These are phyloP conservation scores for Rubroboletus pulcherrimus DNA, from an alignment of 768 basidiomycete species.

Conservation along the genomic window DNA sequence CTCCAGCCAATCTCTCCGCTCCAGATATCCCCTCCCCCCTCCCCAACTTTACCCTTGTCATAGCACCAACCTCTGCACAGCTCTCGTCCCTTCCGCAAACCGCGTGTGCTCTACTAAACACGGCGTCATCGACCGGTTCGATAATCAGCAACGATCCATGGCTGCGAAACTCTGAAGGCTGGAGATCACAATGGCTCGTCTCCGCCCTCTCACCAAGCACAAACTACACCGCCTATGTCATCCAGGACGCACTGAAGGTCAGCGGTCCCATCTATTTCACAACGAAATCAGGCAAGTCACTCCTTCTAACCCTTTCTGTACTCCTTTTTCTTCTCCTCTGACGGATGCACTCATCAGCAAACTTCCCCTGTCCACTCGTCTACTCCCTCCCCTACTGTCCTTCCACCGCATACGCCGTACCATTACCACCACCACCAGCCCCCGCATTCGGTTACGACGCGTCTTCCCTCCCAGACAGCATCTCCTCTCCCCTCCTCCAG, in stretches of 20 bases:
- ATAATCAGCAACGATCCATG: slow-evolving; percentile 48
- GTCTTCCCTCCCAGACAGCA: slow-evolving; percentile 44
- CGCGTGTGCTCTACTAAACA: slow-evolving; percentile 51
- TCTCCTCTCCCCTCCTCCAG: slow-evolving; percentile 51
- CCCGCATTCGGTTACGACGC: slow-evolving; percentile 44
- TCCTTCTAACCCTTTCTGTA: background rate
- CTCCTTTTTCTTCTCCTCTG: background rate
- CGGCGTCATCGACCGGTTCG: slow-evolving; percentile 33
- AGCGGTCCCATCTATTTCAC: slow-evolving; percentile 66
- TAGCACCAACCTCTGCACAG: slow-evolving; percentile 47
- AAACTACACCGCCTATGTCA: slow-evolving; percentile 75
- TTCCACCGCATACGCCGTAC: slow-evolving; percentile 61
- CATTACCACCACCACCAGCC: slow-evolving; percentile 50
- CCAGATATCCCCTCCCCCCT: slow-evolving; percentile 40
- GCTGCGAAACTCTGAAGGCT: slow-evolving; percentile 55
- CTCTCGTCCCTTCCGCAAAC: slow-evolving; percentile 49
- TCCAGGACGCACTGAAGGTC: slow-evolving; percentile 53
- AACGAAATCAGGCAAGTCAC: slow-evolving; percentile 66
- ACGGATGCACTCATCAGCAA: slow-evolving; percentile 30
- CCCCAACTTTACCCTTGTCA: slow-evolving; percentile 52
- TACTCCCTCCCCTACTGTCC: slow-evolving; percentile 76
- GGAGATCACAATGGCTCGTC: slow-evolving; percentile 67
- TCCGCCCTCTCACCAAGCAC: slow-evolving; percentile 56
- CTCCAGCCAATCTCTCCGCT: slow-evolving; percentile 47
- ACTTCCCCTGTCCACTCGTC: slow-evolving; percentile 67